Conservation (phyloP, 1,284 basidiomycete species). For the Ganoderma lingzhi region DNA sequence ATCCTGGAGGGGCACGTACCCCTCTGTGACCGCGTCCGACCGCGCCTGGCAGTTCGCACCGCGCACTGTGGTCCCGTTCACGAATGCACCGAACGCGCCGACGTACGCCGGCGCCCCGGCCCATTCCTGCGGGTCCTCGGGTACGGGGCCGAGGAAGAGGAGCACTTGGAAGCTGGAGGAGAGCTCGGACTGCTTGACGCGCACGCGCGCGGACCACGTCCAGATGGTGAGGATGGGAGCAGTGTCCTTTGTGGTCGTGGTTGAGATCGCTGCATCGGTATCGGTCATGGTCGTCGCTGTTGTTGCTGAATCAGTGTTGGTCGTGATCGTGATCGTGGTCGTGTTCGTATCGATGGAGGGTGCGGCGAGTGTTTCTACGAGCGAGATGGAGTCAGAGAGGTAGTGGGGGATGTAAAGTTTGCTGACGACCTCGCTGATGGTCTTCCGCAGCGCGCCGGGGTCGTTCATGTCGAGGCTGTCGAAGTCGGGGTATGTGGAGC, state of each 20-base stretch:
- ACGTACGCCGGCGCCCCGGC: conserved; percentile 42
- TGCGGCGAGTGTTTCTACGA: not conserved
- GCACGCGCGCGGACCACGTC: conserved; percentile 53
- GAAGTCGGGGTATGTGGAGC: conserved; percentile 56
- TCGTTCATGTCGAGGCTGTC: conserved; percentile 45
- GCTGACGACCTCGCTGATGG: conserved; percentile 45
- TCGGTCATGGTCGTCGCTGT: not conserved
- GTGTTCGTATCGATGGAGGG: not conserved
- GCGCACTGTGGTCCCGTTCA: conserved; percentile 39
- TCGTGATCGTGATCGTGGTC: too few relatives aligned
- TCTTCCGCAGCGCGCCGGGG: conserved; percentile 37
- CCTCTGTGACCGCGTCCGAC: conserved; percentile 52
- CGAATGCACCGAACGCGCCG: conserved; percentile 49
- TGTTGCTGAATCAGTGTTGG: too few relatives aligned
- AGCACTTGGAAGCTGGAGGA: conserved; percentile 48
- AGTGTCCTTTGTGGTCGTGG: not conserved
- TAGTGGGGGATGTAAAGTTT: conserved; percentile 11
- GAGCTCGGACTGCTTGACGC: conserved; percentile 50
- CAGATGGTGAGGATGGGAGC: not conserved
- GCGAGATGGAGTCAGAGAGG: not conserved
- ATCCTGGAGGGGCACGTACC: conserved; percentile 57
- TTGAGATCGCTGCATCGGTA: not conserved
- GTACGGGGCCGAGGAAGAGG: conserved; percentile 51
- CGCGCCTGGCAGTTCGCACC: conserved; percentile 17
- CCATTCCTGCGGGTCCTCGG: conserved; percentile 46